Base-by-base conservation (phyloP, 352 stramenopile species). In the Bremia lactucae region DNA sequence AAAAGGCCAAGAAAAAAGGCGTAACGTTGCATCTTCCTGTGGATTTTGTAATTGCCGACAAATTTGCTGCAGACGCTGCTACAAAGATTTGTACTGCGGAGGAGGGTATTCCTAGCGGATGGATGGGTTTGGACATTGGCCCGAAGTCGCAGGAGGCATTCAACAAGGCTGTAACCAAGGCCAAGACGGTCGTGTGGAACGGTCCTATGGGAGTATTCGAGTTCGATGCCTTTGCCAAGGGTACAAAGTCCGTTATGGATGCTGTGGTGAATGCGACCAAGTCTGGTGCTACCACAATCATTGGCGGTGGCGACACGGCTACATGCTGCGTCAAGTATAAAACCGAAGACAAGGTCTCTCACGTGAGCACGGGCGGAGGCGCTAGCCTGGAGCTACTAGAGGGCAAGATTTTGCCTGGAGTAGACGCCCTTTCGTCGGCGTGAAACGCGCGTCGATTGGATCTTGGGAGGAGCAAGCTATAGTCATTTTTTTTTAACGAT, bases 151-250 rank as follows among this genome's bases (percentile, higher is more conserved):
- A 76, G 44, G 68, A 90, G 36, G 56, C 52, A 9, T 97, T 97
- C 49, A 64, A 68, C 16, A 54, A 71, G 0, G 86, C 80, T 36
- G 62, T 97, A 20, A 36, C 63, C 8, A 68, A 73, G 37, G 83
- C 86, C 52, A 97, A 97, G 66, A 99, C 95, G 22, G 62, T 99
- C 42, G 94, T 99, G 43, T 99, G 97, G 96, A 99, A 99, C 77
- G 97, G 97, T 42, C 96, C 97, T 19, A 98, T 99, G 92, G 97
- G 97, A 46, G 96, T 99, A 35, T 99, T 99, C 67, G 96, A 99
- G 75, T 97, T 99, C 49, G 88, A 98, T 44, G 83, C 83, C 14
- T 99, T 99, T 55, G 62, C 80, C 46, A 54, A 82, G 36, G 95
- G 95, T 68, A 98, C 96, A 13, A 96, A 98, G 55, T 71, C 59